These are phyloP conservation scores for Saccharomycopsis lassenensis DNA, from an alignment of 805 yeast genomes.

Conservation along the genomic window DNA sequence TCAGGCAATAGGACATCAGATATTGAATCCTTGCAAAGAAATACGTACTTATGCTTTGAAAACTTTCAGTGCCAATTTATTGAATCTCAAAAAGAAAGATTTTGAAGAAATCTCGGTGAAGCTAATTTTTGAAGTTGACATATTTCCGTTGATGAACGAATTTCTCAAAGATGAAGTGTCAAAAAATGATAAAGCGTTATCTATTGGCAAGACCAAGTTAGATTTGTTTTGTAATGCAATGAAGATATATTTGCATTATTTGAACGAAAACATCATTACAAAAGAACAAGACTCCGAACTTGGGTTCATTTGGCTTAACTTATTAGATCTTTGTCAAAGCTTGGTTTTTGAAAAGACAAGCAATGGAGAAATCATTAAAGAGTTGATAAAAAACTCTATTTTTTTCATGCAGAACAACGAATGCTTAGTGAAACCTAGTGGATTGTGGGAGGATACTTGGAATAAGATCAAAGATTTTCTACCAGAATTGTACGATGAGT, in stretches of 20 bases:
- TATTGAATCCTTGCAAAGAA: constrained; percentile 79
- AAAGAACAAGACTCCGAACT: constrained; percentile 13
- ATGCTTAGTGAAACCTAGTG: too few relatives aligned
- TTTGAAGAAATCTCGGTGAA: constrained; percentile 37
- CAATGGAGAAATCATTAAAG: constrained; percentile 14
- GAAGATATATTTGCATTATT: constrained; percentile 46
- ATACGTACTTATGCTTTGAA: constrained; percentile 56
- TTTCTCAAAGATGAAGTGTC: constrained; percentile 55
- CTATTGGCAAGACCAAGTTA: constrained; percentile 54
- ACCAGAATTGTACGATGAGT: constrained; percentile 11
- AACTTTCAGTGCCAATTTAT: constrained; percentile 41
- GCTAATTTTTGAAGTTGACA: constrained; percentile 58
- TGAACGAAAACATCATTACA: constrained; percentile 20
- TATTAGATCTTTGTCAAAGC: constrained; percentile 14
- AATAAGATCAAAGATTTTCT: constrained; percentile 5
- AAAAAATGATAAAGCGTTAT: constrained; percentile 47
- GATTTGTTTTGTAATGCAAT: constrained; percentile 60
- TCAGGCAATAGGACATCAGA: constrained; percentile 81
- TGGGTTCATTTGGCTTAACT: constrained; percentile 15
- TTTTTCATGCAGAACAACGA: constrained; percentile 11
- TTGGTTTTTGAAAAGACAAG: constrained; percentile 14
- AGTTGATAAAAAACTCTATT: constrained; percentile 16
- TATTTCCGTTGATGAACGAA: constrained; percentile 62
- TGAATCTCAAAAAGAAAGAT: constrained; percentile 30
- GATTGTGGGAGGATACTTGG: constrained; percentile 17